Base-by-base conservation (phyloP, 768 basidiomycete species). In the Tulasnella sp. region DNA sequence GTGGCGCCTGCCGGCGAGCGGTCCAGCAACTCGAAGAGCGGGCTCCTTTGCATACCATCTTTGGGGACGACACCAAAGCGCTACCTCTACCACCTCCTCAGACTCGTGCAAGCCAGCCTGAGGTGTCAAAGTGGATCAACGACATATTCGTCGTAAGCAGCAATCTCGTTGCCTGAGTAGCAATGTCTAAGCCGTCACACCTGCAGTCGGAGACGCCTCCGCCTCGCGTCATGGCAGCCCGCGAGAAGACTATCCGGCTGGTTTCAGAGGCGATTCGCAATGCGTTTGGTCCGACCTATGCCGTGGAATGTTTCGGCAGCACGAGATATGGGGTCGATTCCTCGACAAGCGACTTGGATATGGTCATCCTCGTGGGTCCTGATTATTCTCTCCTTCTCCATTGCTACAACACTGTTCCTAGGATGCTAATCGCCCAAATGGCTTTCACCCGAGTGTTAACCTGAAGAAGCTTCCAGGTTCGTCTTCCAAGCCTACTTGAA, bases 261-360 rank as follows among this genome's bases (percentile, higher is more conserved):
- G 54, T 56, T 15, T 11, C 15, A 2, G 25, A 43, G 12, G 54
- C 36, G 8, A 56, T 56, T 15, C 54, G 31, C 15, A 29, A 25
- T 17, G 19, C 23, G 25, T 56, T 43, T 15, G 39, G 40, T 4
- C 21, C 23, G 21, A 29, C 41, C 6, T 56, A 56, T 42, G 15
- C 15, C n/a, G 69, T 78, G 3, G 62, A 66, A 25, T 53, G 68
- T 1, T 81, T 79, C 63, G 79, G 79, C 31, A 80, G 79, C 58
- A 71, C 73, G 15, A 66, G 68, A 61, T 78, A 79, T 63, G 76
- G 76, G 31, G 69, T 73, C 32, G 70, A 73, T 37, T 62, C 66
- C 31, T 39, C 54, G 2, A 60, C 49, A 2, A 77, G 77, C 59
- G 79, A 81, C 62, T 63, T 81, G 43, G 79, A 81, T 62, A 60